These are phyloP conservation scores for Lentinula detonsa DNA, from an alignment of 768 basidiomycete species.

Conservation along the genomic window DNA sequence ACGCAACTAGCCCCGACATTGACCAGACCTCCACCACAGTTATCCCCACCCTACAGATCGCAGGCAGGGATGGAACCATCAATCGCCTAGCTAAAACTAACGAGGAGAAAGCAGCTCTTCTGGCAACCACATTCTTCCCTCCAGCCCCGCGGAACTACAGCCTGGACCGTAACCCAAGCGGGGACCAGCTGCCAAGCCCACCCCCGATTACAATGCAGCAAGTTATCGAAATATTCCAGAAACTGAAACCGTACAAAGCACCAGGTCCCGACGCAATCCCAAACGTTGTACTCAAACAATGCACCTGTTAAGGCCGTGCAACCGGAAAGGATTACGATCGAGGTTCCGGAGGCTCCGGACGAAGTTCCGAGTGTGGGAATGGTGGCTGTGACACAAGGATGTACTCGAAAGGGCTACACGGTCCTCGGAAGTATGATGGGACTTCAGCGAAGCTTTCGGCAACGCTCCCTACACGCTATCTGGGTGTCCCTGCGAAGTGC, in stretches of 20 bases:
- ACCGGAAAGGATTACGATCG: too few species aligned
- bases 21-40: background rate
- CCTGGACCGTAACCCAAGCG: conserved; percentile 5
- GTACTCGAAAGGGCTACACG: too few species aligned
- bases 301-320: too few species aligned
- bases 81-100: background rate
- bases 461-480: too few species aligned
- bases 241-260: conserved; percentile 14
- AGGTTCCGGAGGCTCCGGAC: too few species aligned
- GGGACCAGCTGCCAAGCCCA: too few species aligned
- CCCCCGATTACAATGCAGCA: background rate
- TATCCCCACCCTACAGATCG: background rate
- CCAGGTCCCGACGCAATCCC: conserved; percentile 12
- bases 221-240: conserved; percentile 11
- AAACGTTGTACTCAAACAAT: conserved; percentile 3
- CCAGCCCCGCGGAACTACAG: background rate
- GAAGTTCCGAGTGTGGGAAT: too few species aligned
- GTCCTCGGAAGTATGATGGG: too few species aligned
- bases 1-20: background rate
- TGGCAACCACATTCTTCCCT: background rate
- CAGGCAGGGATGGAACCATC: background rate
- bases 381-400: too few species aligned
- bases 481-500: too few species aligned
- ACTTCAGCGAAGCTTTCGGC: too few species aligned
- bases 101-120: background rate